Evolutionary conservation across 2,329 filamentous ascomycete species (phyloP), one percentile per base, ranked within the genome.

Genomic region (Venturia pyrina): DNA sequence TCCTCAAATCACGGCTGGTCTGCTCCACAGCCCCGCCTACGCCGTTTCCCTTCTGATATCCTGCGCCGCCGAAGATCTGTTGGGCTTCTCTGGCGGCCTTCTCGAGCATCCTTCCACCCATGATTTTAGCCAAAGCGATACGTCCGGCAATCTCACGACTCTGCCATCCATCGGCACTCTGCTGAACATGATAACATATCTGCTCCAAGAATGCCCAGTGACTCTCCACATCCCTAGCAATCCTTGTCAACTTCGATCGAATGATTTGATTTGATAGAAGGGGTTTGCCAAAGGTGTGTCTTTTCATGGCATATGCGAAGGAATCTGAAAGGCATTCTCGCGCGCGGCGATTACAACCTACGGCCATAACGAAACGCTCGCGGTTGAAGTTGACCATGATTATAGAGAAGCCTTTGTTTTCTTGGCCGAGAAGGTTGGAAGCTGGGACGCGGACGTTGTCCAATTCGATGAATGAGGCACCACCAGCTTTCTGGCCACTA

Each of bases 401-500:
- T 69, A 83, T 80, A 53, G 76, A 75, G 73, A 86, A 86, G 1
- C 83, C 85, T 24, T 79, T 71, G 67, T 84, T 83, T 67, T 85
- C 83, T 40, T 75, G 71, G 5, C 84, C 83, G 2, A 87, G 69
- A 0, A 85, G 75, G 65, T 85, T 83, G 34, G 78, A 77, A 0
- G 76, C 77, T 0, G 84, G 83, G 0, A 87, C 84, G 19, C 74
- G 69, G 2, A 86, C 83, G 66, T 85, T 76, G 59, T 86, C 83
- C 24, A 86, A 76, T 24, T 82, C 80, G 62, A 86, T 78, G 68
- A 81, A 85, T 0, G 82, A 83, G 5, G 82, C 81, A 70, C 85
- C 85, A 50, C 86, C 87, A 5, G 85, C 85, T 70, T 86, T 83
- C n/a, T 88, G 85, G 3, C 87, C 87, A 34, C 82, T 86, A 72